Percentiles rank a stretch among this genome's conserved stretches.
phyloP scores from a whole-genome alignment of 192 early-diverging fungal genomes.

The Chytriomyces hyalinus region DNA sequence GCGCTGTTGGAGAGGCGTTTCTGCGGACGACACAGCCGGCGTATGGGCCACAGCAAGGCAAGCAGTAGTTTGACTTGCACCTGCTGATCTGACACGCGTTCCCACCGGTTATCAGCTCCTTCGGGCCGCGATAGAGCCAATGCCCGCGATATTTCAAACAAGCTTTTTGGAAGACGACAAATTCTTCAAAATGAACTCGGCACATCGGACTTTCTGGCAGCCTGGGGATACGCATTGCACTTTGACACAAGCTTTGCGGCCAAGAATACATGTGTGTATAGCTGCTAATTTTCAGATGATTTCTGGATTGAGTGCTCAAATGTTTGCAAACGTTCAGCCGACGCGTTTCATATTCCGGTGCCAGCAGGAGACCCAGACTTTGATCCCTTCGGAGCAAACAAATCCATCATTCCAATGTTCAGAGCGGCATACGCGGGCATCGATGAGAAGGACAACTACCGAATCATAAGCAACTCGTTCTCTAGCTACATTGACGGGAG shows the following conservation, averaged over 20 bases:
- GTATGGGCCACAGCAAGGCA: slow-evolving; percentile 34
- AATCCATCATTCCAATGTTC: slow-evolving; percentile 17
- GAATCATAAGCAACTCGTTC: slow-evolving; percentile 26
- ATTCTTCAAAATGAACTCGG: slow-evolving; percentile 7
- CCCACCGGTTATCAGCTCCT: slow-evolving; percentile 5
- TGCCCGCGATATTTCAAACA: slow-evolving; percentile 33
- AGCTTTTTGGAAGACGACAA: slow-evolving; percentile 28
- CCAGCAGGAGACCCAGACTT: slow-evolving; percentile 39
- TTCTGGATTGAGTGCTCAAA: slow-evolving; percentile 21
- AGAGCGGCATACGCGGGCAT: slow-evolving; percentile 13
- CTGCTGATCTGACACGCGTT: neutral
- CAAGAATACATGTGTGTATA: slow-evolving; percentile 5
- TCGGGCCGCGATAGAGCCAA: slow-evolving; percentile 24
- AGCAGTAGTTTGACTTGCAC: neutral
- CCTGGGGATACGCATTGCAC: slow-evolving; percentile 25
- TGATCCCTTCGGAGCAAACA: slow-evolving; percentile 30
- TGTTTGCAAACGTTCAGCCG: slow-evolving; percentile 14
- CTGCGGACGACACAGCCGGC: slow-evolving; percentile 1
- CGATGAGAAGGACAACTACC: neutral
- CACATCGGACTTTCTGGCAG: slow-evolving; percentile 34
- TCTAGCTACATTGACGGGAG: slow-evolving; percentile 42
- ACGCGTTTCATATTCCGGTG: slow-evolving; percentile 42
- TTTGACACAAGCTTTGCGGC: slow-evolving; percentile 13
- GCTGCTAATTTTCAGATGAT: slow-evolving; percentile 6
- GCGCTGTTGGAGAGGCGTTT: slow-evolving; percentile 18